A percentile compares a stretch with the other conserved stretches of the same genome.
Evolutionary conservation across 2,329 filamentous ascomycete species (phyloP).

Genomic region (Talaromyces sp.): DNA sequence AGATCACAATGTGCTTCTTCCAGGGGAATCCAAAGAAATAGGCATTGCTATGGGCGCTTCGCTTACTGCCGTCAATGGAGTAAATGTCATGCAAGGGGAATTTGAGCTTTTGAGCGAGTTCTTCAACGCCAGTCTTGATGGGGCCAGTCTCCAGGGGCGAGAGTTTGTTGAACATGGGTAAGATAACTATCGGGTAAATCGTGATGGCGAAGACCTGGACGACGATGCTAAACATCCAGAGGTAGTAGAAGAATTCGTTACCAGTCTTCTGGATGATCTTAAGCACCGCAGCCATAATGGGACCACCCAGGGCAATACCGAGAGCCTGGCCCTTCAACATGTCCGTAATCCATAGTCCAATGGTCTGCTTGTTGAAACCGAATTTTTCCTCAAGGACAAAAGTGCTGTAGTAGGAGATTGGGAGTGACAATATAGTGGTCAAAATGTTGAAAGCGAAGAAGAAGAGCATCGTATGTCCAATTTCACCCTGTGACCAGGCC

Average conservation of each 20-base stretch:
- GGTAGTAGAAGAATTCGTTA: conserved; percentile 93
- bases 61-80: conserved; percentile 90
- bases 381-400: conserved; percentile 97
- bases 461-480: conserved; percentile 89
- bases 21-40: conserved; percentile 97
- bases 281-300: conserved; percentile 87
- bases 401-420: conserved; percentile 83
- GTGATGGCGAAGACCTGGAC: conserved; percentile 94
- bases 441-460: conserved; percentile 81
- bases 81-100: conserved; percentile 92
- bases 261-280: conserved; percentile 93
- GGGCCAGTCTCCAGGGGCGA: conserved; percentile 83
- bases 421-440: conserved; percentile 74
- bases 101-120: conserved; percentile 74
- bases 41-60: conserved; percentile 82
- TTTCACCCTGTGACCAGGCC: conserved; percentile 79
- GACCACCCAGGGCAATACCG: conserved; percentile 73
- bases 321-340: conserved; percentile 88
- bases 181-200: conserved; percentile 89
- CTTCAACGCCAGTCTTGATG: conserved; percentile 84
- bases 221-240: conserved; percentile 87
- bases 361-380: conserved; percentile 98
- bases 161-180: conserved; percentile 97
- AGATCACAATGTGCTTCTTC: conserved; percentile 99
- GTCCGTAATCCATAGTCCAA: conserved; percentile 82